A percentile compares a stretch with the other conserved stretches of the same genome.
Evolutionary conservation across 2,329 filamentous ascomycete species (phyloP).

Genomic region (Chrysosporium keratinophilum): DNA sequence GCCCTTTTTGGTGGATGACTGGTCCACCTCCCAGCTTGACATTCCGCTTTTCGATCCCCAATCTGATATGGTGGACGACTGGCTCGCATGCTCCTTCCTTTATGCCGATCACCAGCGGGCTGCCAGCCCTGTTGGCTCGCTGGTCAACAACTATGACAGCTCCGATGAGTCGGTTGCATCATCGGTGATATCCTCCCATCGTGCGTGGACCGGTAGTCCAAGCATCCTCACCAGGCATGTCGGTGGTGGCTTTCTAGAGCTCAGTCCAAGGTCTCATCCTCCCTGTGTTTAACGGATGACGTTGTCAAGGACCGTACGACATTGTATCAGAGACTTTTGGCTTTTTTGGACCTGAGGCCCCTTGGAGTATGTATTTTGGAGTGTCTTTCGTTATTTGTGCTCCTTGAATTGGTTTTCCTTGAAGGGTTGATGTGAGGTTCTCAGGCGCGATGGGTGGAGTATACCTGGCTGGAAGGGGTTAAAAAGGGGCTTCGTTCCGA

Average conservation of each 20-base stretch:
- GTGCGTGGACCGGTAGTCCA: constrained; percentile 4
- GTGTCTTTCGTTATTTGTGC: background rate
- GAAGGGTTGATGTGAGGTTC: background rate
- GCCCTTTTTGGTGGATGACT: background rate
- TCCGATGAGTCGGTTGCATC: constrained; percentile 2
- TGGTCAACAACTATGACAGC: constrained; percentile 8
- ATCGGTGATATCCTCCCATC: background rate
- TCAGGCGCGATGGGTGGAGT: background rate
- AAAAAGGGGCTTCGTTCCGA: background rate
- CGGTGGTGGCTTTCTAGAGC: constrained; percentile 5
- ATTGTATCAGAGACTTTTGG: background rate
- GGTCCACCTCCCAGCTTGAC: background rate
- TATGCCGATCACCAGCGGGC: background rate
- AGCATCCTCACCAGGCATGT: background rate
- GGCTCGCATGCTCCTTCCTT: background rate
- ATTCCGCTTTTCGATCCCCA: background rate
- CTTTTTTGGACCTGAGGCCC: background rate
- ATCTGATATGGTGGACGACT: background rate
- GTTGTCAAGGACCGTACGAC: background rate
- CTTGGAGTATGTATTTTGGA: background rate
- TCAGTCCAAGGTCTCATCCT: background rate
- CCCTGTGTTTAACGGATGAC: background rate
- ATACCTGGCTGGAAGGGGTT: background rate
- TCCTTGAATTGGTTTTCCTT: background rate
- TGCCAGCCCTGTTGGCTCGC: constrained; percentile 3